Conservation (phyloP, 371 early-diverging fungal species). For the Nematocida minor region DNA sequence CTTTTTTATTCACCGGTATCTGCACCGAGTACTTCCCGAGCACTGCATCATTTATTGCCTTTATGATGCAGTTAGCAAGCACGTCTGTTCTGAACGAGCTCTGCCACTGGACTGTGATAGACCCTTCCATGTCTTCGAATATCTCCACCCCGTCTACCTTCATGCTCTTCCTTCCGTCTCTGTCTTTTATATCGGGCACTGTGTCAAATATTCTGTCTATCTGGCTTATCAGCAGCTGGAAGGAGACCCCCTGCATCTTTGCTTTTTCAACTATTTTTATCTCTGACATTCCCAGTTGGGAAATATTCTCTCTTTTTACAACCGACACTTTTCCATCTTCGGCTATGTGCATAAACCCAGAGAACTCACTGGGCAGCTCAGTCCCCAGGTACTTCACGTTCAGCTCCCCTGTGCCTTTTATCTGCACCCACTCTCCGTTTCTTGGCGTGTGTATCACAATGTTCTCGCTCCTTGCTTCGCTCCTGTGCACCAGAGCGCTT, state of each 20-base stretch:
- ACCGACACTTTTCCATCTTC: conserved; percentile 47
- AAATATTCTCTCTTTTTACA: conserved; percentile 3
- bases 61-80: conserved; percentile 40
- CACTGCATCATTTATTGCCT: conserved; percentile 7
- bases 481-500: conserved; percentile 76
- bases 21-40: neutral
- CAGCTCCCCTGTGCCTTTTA: conserved; percentile 73
- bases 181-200: neutral
- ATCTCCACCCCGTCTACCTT: conserved; percentile 20
- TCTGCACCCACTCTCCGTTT: conserved; percentile 82
- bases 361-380: neutral
- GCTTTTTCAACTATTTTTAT: conserved; percentile 27
- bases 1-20: neutral
- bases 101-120: conserved; percentile 24
- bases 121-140: neutral
- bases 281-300: conserved; percentile 13
- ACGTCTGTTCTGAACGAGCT: conserved; percentile 34
- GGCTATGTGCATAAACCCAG: conserved; percentile 44
- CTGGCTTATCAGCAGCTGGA: neutral
- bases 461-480: conserved; percentile 72
- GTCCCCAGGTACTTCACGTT: conserved; percentile 43
- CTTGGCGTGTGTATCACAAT: conserved; percentile 78
- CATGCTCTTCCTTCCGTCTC: neutral
- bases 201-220: neutral
- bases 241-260: conserved; percentile 21